Conservation (phyloP, 139 green algal species). For the Micractinium conductrix region DNA sequence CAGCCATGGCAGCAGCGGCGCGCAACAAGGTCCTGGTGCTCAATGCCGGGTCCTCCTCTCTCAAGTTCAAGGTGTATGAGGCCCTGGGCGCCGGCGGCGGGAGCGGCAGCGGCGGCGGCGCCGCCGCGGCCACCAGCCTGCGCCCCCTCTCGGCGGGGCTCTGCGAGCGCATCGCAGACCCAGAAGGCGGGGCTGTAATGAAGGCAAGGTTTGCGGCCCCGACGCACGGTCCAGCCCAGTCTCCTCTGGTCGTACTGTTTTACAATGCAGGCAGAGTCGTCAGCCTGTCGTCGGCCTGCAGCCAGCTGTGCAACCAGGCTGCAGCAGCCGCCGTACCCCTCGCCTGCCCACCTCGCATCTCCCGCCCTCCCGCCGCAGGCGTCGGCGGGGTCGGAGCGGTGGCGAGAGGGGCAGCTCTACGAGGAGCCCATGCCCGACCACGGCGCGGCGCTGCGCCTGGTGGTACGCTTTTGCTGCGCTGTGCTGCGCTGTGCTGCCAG, state of each 20-base stretch:
- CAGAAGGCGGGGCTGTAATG: neutral
- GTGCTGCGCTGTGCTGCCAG: too few species aligned
- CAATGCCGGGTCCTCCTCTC: slow-evolving; percentile 66
- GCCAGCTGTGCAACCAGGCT: too few species aligned
- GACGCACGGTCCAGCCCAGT: too few species aligned
- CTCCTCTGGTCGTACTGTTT: too few species aligned
- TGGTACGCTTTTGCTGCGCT: neutral
- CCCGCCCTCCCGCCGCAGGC: too few species aligned
- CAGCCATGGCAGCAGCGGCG: neutral
- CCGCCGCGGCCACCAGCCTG: neutral
- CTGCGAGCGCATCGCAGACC: slow-evolving; percentile 79
- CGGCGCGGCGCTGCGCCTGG: slow-evolving; percentile 50
- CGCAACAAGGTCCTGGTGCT: slow-evolving; percentile 61
- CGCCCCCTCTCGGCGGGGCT: slow-evolving; percentile 37
- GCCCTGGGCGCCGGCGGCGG: neutral
- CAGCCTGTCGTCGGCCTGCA: too few species aligned
- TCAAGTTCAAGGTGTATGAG: slow-evolving; percentile 81
- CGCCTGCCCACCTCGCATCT: too few species aligned
- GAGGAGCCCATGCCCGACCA: slow-evolving; percentile 58
- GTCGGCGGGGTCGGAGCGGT: neutral
- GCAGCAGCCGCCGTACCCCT: too few species aligned
- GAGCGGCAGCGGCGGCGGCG: neutral
- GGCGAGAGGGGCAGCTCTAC: neutral
- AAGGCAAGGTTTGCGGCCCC: neutral
- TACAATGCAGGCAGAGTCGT: too few species aligned